Conservation (phyloP, 2,329 filamentous ascomycete genomes). For the Dothistroma pini region DNA sequence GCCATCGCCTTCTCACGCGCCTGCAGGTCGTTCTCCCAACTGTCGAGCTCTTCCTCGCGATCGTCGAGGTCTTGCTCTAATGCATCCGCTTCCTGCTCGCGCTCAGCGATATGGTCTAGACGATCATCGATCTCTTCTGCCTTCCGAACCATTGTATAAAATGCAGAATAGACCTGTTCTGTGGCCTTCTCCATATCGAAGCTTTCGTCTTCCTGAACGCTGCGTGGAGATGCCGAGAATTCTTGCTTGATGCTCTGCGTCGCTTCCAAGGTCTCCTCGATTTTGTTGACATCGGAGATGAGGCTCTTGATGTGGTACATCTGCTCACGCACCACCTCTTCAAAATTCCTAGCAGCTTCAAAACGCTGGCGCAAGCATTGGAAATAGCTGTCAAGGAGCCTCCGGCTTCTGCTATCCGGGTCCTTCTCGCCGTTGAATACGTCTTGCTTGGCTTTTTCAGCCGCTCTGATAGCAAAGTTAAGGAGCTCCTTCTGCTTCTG, state of each 20-base stretch:
- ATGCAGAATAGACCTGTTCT: slow-evolving; percentile 10
- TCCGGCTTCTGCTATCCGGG: background rate
- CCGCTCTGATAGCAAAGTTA: background rate
- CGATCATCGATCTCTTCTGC: slow-evolving; percentile 9
- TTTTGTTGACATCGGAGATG: slow-evolving; percentile 3
- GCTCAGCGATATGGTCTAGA: slow-evolving; percentile 7
- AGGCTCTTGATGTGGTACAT: slow-evolving; percentile 9
- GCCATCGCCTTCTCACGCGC: slow-evolving; percentile 7
- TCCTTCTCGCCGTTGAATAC: background rate
- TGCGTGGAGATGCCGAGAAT: background rate
- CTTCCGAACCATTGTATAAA: slow-evolving; percentile 8
- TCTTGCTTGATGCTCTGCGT: background rate
- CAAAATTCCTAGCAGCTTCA: slow-evolving; percentile 3
- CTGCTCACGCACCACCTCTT: slow-evolving; percentile 7
- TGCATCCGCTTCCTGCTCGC: slow-evolving; percentile 5
- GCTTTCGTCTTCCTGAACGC: background rate
- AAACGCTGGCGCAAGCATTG: slow-evolving; percentile 1
- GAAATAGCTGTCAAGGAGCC: background rate
- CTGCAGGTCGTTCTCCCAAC: slow-evolving; percentile 8
- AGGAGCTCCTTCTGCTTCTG: slow-evolving; percentile 1
- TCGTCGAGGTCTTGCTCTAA: slow-evolving; percentile 5
- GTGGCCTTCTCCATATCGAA: slow-evolving; percentile 11
- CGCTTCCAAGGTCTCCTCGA: background rate
- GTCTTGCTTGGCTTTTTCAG: background rate
- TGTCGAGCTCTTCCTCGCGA: slow-evolving; percentile 9